Evolutionary conservation across 371 early-diverging fungal species (phyloP), one percentile per base, ranked within the genome.

Genomic region (Haplosporangium sp.): DNA sequence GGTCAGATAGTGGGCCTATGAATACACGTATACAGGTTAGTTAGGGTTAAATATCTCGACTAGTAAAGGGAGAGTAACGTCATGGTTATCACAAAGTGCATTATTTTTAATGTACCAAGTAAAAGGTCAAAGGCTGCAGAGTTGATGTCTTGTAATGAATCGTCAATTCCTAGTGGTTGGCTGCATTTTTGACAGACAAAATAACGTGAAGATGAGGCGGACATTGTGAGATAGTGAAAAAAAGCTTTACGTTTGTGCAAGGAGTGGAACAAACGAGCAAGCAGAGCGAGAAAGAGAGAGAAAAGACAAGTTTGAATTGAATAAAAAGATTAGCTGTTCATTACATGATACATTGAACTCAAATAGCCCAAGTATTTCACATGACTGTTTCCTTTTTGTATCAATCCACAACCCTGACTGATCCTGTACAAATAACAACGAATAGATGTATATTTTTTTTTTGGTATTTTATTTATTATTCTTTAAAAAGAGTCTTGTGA

Each of bases 131-230:
- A 83, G 4, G 88, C 78, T 15, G 89, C 82, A 34, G 84, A 82
- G 60, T 87, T 87, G 52, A 91, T 67, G 74, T 90, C 88, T 37
- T 74, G 70, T 27, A 91, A 57, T 6, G 92, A 89, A 63, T 91
- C 90, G 55, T 90, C 92, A 48, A 90, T 84, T 27, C 83, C 75
- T 27, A 92, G 62, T 6, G 85, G 85, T 52, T 90, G 90, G 52
- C 85, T 85, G 82, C 92, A 92, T 65, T 88, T 82, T 71, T 88
- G 86, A 66, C 92, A 92, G 42, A 70, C 67, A 65, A 83, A 76
- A 47, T 63, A 72, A 3, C 82, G 71, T 17, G 57, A 19, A 37
- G 72, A 44, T 40, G 70, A 50, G 34, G 58, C 45, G 1, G 75
- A 69, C 69, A 75, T 81, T 44, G 35, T 35, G 55, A 40, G n/a